These are phyloP conservation scores for Arbutus unedo DNA, from an alignment of 148 eudicot species.

Conservation along the genomic window DNA sequence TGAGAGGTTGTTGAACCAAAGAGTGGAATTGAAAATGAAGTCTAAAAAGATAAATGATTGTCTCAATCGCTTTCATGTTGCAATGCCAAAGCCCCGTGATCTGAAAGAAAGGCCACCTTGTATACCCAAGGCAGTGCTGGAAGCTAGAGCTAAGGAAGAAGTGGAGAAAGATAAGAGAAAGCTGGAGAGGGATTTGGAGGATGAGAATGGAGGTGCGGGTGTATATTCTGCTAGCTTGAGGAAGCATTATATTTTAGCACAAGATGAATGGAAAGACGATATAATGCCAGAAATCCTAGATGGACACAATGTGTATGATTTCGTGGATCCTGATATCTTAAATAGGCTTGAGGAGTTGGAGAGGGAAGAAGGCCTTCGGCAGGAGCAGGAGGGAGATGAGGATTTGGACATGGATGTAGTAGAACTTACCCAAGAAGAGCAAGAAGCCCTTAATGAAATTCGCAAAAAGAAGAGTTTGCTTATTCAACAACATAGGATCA, in stretches of 20 bases:
- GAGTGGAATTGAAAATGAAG: slow-evolving; percentile 92
- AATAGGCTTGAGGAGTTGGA: slow-evolving; percentile 88
- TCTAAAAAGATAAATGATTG: slow-evolving; percentile 89
- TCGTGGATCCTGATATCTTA: slow-evolving; percentile 80
- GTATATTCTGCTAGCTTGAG: slow-evolving; percentile 86
- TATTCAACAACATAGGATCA: slow-evolving; percentile 74
- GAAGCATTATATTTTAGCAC: slow-evolving; percentile 72
- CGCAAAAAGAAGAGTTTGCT: slow-evolving; percentile 78
- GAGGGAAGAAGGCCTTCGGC: slow-evolving; percentile 69
- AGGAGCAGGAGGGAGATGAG: slow-evolving; percentile 59
- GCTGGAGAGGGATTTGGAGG: slow-evolving; percentile 76
- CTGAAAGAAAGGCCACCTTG: slow-evolving; percentile 71
- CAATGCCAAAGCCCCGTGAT: slow-evolving; percentile 84
- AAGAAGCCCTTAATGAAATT: slow-evolving; percentile 62
- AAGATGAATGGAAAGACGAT: slow-evolving; percentile 92
- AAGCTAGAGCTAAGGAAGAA: slow-evolving; percentile 62
- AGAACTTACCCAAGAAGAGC: slow-evolving; percentile 63
- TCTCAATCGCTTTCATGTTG: slow-evolving; percentile 88
- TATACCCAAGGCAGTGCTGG: slow-evolving; percentile 75
- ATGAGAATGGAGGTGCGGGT: slow-evolving; percentile 96
- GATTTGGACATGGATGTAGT: slow-evolving; percentile 79
- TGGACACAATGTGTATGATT: slow-evolving; percentile 89
- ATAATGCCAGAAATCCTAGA: slow-evolving; percentile 81
- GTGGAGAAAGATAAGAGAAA: slow-evolving; percentile 50
- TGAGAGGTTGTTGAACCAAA: slow-evolving; percentile 80